Base-by-base conservation (phyloP, 169 alveolate species). In the Plasmodium malariae region DNA sequence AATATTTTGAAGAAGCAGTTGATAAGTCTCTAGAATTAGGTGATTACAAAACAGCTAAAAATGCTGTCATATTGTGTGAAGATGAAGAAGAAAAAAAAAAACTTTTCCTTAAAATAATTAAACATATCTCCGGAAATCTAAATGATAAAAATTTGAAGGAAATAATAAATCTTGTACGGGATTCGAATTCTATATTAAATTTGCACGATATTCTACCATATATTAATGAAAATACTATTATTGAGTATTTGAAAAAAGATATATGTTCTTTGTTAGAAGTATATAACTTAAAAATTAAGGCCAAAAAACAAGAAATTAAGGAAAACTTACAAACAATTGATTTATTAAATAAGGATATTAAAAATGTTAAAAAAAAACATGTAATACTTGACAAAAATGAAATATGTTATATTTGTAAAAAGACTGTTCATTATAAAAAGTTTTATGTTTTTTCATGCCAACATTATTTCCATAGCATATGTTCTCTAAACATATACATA, bases 41-140 rank as follows among this genome's bases (percentile, higher is more conserved):
- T 26, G 92, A 86, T 71, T 86, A 86, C 12, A 37, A 69, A 34
- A 71, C 74, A 14, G 92, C 92, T 5, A 70, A 86, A 57, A 86
- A 55, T 69, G 92, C 92, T 34, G 92, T 86, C 2, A 37, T 86
- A 21, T 14, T 86, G 17, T 45, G 83, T 62, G 87, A 86, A 49
- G 92, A 86, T 70, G 92, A 86, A 55, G 92, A 86, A 86, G 92
- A 86, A 59, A 86, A 86, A 70, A 86, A 86, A 86, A 86, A 86
- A 86, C 70, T 86, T 70, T 86, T 86, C 70, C 55, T 86, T 11
- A 86, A 86, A 70, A 86, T 86, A 69, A 65, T 70, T 14, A 86
- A 86, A 48, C 83, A 71, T 62, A 70, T 86, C 21, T 86, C 92
- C 36, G 70, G 70, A 70, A 65, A 86, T 86, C 37, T 86, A 32